Evolutionary conservation across 768 basidiomycete species (phyloP).

Genomic region (Leccinum variicolor): DNA sequence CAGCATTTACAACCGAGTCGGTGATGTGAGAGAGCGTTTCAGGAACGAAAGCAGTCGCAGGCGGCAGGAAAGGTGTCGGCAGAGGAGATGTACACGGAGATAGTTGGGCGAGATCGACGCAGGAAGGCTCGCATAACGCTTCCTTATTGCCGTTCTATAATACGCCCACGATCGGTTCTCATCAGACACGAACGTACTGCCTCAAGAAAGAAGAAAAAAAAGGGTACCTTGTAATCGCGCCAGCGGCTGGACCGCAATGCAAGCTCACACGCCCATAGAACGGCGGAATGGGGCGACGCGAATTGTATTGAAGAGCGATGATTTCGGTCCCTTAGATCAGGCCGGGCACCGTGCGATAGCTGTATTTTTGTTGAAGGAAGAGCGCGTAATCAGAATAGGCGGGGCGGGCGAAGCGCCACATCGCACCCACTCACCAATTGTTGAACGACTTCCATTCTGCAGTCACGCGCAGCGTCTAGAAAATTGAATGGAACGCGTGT

Average conservation of each 20-base stretch:
- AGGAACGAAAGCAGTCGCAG: slow-evolving; percentile 33
- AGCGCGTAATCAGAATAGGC: slow-evolving; percentile 4
- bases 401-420: not conserved
- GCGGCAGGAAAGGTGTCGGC: slow-evolving; percentile 28
- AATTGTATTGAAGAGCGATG: slow-evolving; percentile 72
- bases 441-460: slow-evolving; percentile 62
- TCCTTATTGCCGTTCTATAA: slow-evolving; percentile 32
- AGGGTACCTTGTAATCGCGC: slow-evolving; percentile 54
- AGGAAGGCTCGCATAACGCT: slow-evolving; percentile 23
- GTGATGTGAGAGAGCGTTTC: slow-evolving; percentile 43
- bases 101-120: slow-evolving; percentile 20
- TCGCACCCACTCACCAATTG: slow-evolving; percentile 58
- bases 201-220: slow-evolving; percentile 14
- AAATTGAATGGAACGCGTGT: not conserved
- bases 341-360: slow-evolving; percentile 66
- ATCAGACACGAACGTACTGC: not conserved
- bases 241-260: slow-evolving; percentile 59
- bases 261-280: slow-evolving; percentile 70
- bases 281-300: slow-evolving; percentile 55
- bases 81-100: slow-evolving; percentile 24
- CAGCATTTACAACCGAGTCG: slow-evolving; percentile 52
- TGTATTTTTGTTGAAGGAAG: slow-evolving; percentile 2
- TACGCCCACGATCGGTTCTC: not conserved
- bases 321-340: slow-evolving; percentile 70
- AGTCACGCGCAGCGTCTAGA: slow-evolving; percentile 75